These are phyloP conservation scores for Aegilops bicornis DNA, from an alignment of 176 grass and related monocot genomes.

Conservation along the genomic window DNA sequence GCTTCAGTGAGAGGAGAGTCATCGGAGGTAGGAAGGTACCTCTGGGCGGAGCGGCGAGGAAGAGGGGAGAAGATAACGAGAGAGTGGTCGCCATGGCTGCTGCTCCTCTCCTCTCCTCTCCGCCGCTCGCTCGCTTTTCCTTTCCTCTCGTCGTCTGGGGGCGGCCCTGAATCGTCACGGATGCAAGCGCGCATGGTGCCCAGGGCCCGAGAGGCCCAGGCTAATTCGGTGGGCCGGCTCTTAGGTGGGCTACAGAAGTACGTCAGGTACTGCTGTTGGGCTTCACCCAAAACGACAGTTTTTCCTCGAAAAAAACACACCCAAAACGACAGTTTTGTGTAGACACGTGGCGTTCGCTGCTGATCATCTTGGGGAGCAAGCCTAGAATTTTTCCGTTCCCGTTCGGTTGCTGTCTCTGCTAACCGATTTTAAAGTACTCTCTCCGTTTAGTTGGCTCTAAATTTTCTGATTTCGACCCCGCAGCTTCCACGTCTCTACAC, in stretches of 20 bases:
- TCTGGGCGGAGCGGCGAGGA: conserved; percentile 37
- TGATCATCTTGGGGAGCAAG: neutral
- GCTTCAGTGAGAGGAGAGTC: neutral
- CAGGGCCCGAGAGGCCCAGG: neutral
- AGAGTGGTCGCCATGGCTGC: conserved; percentile 46
- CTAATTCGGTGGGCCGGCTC: neutral
- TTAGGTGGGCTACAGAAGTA: neutral
- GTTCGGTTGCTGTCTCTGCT: neutral
- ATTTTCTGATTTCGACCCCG: neutral
- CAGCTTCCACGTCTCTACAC: neutral
- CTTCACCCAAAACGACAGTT: neutral
- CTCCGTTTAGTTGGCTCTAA: too few relatives aligned
- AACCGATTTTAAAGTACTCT: neutral
- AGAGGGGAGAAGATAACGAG: conserved; percentile 44
- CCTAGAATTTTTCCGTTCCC: neutral
- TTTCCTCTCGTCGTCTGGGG: neutral
- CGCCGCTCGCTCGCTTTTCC: neutral
- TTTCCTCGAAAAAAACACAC: too few relatives aligned
- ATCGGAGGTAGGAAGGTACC: conserved; percentile 27
- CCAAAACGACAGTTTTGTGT: neutral
- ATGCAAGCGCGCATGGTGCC: neutral
- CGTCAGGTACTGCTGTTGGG: neutral
- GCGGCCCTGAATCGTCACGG: too few relatives aligned
- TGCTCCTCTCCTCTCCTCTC: neutral
- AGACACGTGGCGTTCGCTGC: too few relatives aligned